Evolutionary conservation across 2,329 filamentous ascomycete genomes (phyloP).

Genomic region (Apiospora kogelbergensis): DNA sequence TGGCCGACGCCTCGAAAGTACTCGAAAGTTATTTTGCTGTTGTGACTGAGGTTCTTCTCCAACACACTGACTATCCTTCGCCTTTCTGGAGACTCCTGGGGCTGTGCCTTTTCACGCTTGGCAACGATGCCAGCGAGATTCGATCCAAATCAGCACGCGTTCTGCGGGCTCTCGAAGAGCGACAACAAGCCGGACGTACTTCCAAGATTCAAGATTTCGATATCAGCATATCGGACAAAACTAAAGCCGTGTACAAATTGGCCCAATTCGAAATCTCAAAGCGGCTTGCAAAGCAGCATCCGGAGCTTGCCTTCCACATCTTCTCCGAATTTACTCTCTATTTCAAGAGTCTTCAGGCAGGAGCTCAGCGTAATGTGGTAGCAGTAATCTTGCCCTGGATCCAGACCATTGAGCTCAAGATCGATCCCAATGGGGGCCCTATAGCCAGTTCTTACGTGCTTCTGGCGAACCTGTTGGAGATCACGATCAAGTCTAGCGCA

Average conservation of each 20-base stretch:
- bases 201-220: slow-evolving; percentile 97
- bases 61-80: slow-evolving; percentile 77
- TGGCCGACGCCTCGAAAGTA: slow-evolving; percentile 76
- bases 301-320: slow-evolving; percentile 86
- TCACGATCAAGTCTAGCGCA: slow-evolving; percentile 88
- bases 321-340: slow-evolving; percentile 95
- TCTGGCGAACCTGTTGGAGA: slow-evolving; percentile 90
- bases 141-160: slow-evolving; percentile 84
- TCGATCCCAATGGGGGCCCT: slow-evolving; percentile 88
- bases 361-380: slow-evolving; percentile 89
- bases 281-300: slow-evolving; percentile 81
- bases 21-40: slow-evolving; percentile 95
- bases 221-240: slow-evolving; percentile 98
- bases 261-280: slow-evolving; percentile 97
- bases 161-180: slow-evolving; percentile 77
- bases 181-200: slow-evolving; percentile 69
- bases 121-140: slow-evolving; percentile 87
- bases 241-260: slow-evolving; percentile 94
- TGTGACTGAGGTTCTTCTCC: slow-evolving; percentile 80
- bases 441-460: slow-evolving; percentile 93
- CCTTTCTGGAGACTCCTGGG: slow-evolving; percentile 90
- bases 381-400: slow-evolving; percentile 96
- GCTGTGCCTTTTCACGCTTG: slow-evolving; percentile 86
- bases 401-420: slow-evolving; percentile 86
- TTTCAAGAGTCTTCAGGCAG: slow-evolving; percentile 82